A percentile compares a stretch with the other conserved stretches of the same genome.
These are phyloP conservation scores for Monosporozyma aerobia DNA, from an alignment of 805 yeast species.

Conservation along the genomic window DNA sequence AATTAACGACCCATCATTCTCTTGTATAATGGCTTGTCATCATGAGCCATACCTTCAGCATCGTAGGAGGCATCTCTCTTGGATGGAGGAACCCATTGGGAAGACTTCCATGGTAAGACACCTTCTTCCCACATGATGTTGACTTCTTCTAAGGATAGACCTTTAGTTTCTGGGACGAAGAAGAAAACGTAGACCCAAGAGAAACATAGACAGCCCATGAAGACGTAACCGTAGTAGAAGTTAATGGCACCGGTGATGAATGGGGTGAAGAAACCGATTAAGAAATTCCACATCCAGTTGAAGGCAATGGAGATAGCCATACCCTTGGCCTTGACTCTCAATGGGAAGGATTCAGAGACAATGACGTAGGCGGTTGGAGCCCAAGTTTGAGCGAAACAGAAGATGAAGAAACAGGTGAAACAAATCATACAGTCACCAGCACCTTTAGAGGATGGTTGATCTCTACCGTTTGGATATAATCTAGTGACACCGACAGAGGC, in stretches of 20 bases:
- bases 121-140: conserved; percentile 45
- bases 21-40: conserved; percentile 14
- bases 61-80: conserved; percentile 26
- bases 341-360: conserved; percentile 61
- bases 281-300: conserved; percentile 58
- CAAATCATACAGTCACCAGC: conserved; percentile 65
- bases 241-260: conserved; percentile 53
- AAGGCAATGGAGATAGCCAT: conserved; percentile 49
- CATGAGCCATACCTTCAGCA: conserved; percentile 11
- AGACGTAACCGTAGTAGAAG: conserved; percentile 59
- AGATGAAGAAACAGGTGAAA: conserved; percentile 58
- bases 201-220: conserved; percentile 47
- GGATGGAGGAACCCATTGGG: conserved; percentile 40
- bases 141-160: conserved; percentile 71
- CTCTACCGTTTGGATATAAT: conserved; percentile 26
- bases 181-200: conserved; percentile 58
- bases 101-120: conserved; percentile 34
- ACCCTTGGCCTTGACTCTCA: conserved; percentile 53
- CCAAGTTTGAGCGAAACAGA: conserved; percentile 68
- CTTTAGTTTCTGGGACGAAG: conserved; percentile 67
- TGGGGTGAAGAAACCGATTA: conserved; percentile 61
- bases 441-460: conserved; percentile 40
- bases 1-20: conserved; percentile 5
- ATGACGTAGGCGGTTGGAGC: conserved; percentile 60
- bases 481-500: conserved; percentile 53